Evolutionary conservation across 495 filamentous ascomycete genomes (phyloP).

Genomic region (Lasiosphaeria hispida): DNA sequence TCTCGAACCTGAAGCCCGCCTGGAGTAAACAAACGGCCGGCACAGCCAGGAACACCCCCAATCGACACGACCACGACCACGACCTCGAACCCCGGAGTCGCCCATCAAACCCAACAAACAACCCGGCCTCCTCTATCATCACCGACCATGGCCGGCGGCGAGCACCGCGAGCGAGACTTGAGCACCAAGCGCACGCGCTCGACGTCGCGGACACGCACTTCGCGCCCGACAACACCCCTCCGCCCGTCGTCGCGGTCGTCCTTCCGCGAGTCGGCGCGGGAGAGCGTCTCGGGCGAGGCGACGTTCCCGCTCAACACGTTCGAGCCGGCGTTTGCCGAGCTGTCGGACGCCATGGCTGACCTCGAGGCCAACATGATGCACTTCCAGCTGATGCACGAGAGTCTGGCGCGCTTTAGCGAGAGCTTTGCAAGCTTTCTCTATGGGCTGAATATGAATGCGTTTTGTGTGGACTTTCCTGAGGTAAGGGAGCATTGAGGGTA

Average conservation of each 20-base stretch:
- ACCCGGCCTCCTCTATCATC: no score
- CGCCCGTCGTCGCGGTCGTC: constrained; percentile 88
- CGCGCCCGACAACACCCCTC: constrained; percentile 88
- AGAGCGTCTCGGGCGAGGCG: constrained; percentile 55
- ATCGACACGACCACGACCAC: no score
- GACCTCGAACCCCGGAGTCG: no score
- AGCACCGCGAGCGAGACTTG: constrained; percentile 4
- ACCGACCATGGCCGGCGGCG: constrained; percentile 19
- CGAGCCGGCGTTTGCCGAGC: constrained; percentile 86
- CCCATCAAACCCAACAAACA: no score
- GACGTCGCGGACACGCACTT: constrained; percentile 51
- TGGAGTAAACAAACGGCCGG: no score
- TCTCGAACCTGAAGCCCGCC: no score
- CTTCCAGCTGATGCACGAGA: constrained; percentile 95
- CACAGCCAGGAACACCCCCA: no score
- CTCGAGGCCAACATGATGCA: constrained; percentile 97
- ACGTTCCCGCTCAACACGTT: constrained; percentile 76
- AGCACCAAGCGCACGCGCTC: constrained; percentile 37
- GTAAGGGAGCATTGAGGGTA: constrained; percentile 38
- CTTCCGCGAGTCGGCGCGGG: constrained; percentile 62
- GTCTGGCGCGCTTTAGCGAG: constrained; percentile 88
- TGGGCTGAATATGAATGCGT: constrained; percentile 97
- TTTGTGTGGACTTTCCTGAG: constrained; percentile 97
- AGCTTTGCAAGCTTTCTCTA: constrained; percentile 95
- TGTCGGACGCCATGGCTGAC: constrained; percentile 91